Evolutionary conservation across 495 filamentous ascomycete genomes (phyloP).

Genomic region (Parathielavia appendiculata): DNA sequence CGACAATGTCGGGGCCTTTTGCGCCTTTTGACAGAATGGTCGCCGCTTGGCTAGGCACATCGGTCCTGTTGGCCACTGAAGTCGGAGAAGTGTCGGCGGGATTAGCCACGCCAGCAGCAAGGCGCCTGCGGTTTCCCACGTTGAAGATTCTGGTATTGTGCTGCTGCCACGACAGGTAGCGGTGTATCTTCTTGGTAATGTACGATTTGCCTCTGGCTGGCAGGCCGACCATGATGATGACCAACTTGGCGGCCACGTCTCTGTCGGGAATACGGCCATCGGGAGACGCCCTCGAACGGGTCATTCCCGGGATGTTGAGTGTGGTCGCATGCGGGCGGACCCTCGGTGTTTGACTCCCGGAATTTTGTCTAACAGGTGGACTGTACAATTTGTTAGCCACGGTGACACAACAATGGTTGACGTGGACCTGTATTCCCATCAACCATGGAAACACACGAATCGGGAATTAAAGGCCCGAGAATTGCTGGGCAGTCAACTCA

Average conservation of each 20-base stretch:
- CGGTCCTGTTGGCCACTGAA: constrained; percentile 24
- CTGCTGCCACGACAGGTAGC: constrained; percentile 95
- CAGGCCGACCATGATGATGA: constrained; percentile 97
- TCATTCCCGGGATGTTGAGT: constrained; percentile 81
- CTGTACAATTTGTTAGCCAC: constrained; percentile 33
- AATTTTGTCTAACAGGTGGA: constrained; percentile 53
- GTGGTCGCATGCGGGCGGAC: constrained; percentile 72
- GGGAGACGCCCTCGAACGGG: constrained; percentile 86
- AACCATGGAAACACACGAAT: not conserved
- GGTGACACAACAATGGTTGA: not conserved
- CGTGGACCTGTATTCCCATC: not conserved
- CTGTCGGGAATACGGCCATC: constrained; percentile 87
- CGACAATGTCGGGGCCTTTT: constrained; percentile 33
- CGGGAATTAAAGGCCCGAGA: not conserved
- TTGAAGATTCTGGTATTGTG: constrained; percentile 96
- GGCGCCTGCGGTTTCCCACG: constrained; percentile 82
- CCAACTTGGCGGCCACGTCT: constrained; percentile 90
- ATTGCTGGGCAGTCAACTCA: constrained; percentile 27
- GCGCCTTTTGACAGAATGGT: constrained; percentile 46
- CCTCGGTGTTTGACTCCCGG: constrained; percentile 55
- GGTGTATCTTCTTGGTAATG: constrained; percentile 93
- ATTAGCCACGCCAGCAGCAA: constrained; percentile 56
- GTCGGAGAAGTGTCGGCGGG: constrained; percentile 26
- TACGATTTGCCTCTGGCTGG: constrained; percentile 96
- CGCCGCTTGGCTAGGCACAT: constrained; percentile 41